Percentiles rank a stretch among this genome's conserved stretches.
Conservation (phyloP, 176 grass and related monocot genomes). For the Cenchrus americanus region DNA sequence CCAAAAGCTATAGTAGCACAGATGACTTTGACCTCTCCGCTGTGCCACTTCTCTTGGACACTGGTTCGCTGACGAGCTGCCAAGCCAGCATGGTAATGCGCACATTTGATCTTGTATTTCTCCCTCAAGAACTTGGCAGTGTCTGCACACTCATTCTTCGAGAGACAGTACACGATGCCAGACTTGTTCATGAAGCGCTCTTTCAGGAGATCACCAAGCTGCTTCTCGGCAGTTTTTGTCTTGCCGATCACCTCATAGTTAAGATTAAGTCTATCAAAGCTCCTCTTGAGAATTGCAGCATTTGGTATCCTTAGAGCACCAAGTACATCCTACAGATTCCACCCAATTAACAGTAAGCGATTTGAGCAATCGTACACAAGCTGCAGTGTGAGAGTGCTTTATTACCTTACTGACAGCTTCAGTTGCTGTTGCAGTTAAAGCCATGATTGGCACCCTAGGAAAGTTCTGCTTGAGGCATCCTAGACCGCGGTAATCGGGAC, state of each 20-base stretch:
- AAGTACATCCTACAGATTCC: conserved; percentile 69
- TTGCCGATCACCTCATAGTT: conserved; percentile 77
- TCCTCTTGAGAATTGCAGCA: conserved; percentile 71
- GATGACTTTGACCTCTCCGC: conserved; percentile 72
- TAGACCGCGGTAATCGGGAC: conserved; percentile 79
- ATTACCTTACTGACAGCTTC: conserved; percentile 72
- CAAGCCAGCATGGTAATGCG: conserved; percentile 87
- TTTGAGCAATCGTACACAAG: not conserved
- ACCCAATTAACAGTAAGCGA: conserved; percentile 22
- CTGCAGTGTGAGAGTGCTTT: not conserved
- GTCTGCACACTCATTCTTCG: conserved; percentile 86
- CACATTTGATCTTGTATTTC: conserved; percentile 75
- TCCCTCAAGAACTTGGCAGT: conserved; percentile 83
- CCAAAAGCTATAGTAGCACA: conserved; percentile 97
- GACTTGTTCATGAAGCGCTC: conserved; percentile 71
- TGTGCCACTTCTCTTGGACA: conserved; percentile 90
- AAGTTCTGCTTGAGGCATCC: conserved; percentile 96
- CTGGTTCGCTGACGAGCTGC: conserved; percentile 57
- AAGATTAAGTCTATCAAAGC: conserved; percentile 87
- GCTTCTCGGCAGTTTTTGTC: conserved; percentile 66
- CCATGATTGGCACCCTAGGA: conserved; percentile 76
- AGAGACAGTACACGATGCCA: conserved; percentile 86
- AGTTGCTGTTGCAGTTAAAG: conserved; percentile 94
- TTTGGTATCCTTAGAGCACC: conserved; percentile 64
- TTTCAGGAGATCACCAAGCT: conserved; percentile 79